Conservation (phyloP, 352 stramenopile species). For the Globisporangium emineosum region DNA sequence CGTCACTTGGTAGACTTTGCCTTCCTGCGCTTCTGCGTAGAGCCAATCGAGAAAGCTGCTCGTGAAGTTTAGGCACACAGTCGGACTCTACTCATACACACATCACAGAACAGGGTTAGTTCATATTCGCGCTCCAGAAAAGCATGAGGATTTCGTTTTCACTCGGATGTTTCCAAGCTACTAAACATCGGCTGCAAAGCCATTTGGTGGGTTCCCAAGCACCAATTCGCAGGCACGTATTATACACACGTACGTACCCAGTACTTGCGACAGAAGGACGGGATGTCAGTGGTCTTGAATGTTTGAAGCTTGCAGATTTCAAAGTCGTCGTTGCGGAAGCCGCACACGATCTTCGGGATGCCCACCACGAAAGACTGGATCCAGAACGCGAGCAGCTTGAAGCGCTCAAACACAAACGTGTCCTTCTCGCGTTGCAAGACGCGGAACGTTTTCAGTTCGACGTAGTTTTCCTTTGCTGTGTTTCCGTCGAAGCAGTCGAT, state of each 20-base stretch:
- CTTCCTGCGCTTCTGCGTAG: slow-evolving; percentile 33
- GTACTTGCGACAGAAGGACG: slow-evolving; percentile 62
- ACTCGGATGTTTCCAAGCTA: neutral
- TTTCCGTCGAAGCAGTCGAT: slow-evolving; percentile 54
- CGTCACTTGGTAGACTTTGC: slow-evolving; percentile 39
- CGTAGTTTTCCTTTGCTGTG: slow-evolving; percentile 28
- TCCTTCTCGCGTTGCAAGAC: slow-evolving; percentile 59
- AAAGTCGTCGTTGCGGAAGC: slow-evolving; percentile 67
- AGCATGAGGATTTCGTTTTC: neutral
- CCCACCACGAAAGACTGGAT: slow-evolving; percentile 82
- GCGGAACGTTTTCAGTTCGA: slow-evolving; percentile 75
- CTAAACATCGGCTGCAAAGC: neutral
- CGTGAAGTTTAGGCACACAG: slow-evolving; percentile 70
- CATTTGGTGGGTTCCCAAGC: neutral
- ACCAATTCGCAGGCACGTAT: neutral
- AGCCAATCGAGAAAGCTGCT: slow-evolving; percentile 64
- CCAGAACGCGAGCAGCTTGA: slow-evolving; percentile 82
- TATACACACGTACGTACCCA: slow-evolving; percentile 45
- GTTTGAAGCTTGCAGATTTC: slow-evolving; percentile 59
- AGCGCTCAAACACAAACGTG: slow-evolving; percentile 70
- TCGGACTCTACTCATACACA: slow-evolving; percentile 26
- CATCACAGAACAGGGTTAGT: neutral
- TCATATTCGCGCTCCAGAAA: neutral
- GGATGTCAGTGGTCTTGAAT: slow-evolving; percentile 60
- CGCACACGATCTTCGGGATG: slow-evolving; percentile 65